Conservation (phyloP, 208 protist genomes). For the Tritrichomonas foetus region DNA sequence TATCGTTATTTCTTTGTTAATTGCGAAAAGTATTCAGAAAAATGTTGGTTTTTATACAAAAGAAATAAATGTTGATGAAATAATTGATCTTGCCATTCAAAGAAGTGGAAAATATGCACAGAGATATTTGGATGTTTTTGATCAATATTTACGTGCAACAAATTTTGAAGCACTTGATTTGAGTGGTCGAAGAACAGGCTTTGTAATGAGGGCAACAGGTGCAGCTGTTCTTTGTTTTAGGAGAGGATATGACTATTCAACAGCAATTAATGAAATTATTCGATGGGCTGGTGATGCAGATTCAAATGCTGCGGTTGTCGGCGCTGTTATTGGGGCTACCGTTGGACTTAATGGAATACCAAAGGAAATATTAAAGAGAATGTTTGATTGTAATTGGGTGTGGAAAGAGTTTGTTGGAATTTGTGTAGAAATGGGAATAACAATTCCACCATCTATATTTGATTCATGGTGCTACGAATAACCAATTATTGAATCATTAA, state of each 20-base stretch:
- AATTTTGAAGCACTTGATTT: background rate
- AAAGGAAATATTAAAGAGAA: background rate
- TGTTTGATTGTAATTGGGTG: background rate
- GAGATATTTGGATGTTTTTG: too few relatives aligned
- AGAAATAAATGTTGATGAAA: background rate
- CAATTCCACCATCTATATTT: background rate
- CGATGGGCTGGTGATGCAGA: background rate
- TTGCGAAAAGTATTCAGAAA: background rate
- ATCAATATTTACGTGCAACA: background rate
- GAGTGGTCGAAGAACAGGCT: background rate
- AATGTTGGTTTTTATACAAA: background rate
- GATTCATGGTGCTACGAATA: too few relatives aligned
- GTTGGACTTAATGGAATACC: background rate
- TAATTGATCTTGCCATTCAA: background rate
- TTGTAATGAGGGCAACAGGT: background rate
- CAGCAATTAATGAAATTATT: background rate
- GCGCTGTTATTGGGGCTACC: background rate
- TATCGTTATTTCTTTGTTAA: background rate
- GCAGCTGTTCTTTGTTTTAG: background rate
- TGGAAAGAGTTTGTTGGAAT: background rate
- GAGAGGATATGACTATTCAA: background rate
- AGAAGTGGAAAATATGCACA: background rate
- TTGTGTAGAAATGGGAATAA: background rate
- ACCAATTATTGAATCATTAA: too few relatives aligned
- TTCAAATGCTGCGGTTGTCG: background rate